phyloP scores from a whole-genome alignment of 306 rosid species.

The Coriaria nepalensis region DNA sequence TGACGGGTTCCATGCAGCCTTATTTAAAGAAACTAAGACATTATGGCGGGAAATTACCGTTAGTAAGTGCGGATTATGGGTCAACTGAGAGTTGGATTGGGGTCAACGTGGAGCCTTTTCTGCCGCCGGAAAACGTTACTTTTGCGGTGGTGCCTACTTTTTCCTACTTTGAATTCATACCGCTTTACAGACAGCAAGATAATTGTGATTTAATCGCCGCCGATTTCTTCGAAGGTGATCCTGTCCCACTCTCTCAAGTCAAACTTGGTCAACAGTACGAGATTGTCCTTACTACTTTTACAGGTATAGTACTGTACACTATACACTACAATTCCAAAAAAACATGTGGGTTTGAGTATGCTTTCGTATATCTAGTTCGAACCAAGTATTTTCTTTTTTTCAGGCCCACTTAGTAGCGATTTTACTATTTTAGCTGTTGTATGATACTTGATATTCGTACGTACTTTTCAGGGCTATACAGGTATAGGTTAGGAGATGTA shows the following conservation, averaged over 20 bases:
- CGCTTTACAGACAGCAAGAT: constrained; percentile 37
- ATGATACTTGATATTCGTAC: too few species aligned
- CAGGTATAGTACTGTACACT: constrained; percentile 37
- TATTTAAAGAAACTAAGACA: constrained; percentile 63
- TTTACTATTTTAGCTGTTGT: too few species aligned
- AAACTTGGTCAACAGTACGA: constrained; percentile 74
- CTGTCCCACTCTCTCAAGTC: constrained; percentile 63
- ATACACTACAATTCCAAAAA: background rate
- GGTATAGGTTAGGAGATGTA: constrained; percentile 83
- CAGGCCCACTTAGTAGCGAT: too few species aligned
- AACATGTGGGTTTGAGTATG: too few species aligned
- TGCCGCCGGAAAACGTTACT: constrained; percentile 65
- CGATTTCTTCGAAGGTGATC: constrained; percentile 62
- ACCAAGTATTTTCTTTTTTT: too few species aligned
- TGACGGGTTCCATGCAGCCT: constrained; percentile 90
- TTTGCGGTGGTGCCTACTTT: constrained; percentile 79
- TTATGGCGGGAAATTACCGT: constrained; percentile 60
- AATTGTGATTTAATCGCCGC: constrained; percentile 8
- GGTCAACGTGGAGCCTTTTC: constrained; percentile 61
- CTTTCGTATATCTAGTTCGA: too few species aligned
- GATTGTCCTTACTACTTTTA: constrained; percentile 79
- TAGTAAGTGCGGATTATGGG: constrained; percentile 85
- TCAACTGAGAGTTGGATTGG: constrained; percentile 99
- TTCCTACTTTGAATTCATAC: constrained; percentile 87
- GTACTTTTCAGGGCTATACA: constrained; percentile 51